These are phyloP conservation scores for Apiotrichum sp. DNA, from an alignment of 1,284 basidiomycete genomes.

Conservation along the genomic window DNA sequence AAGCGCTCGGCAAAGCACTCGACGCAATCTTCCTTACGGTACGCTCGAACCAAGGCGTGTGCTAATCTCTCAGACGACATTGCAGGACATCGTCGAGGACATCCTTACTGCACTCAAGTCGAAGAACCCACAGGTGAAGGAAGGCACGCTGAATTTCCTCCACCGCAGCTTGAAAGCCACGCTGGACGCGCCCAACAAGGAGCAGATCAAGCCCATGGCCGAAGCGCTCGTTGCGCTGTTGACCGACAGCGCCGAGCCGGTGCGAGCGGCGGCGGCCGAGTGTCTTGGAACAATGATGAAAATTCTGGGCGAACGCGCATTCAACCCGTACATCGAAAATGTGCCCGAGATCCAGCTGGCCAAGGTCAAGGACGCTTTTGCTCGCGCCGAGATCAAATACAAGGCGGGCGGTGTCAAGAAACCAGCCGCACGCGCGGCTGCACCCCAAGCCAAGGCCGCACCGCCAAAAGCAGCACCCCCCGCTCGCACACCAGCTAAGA, in stretches of 20 bases:
- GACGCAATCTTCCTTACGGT: conserved; percentile 87
- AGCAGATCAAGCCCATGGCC: conserved; percentile 77
- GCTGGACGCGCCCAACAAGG: conserved; percentile 58
- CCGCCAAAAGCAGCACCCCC: conserved; percentile 23
- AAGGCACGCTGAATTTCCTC: conserved; percentile 85
- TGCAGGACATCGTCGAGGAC: conserved; percentile 80
- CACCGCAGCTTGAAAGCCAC: conserved; percentile 67
- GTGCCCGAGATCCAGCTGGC: conserved; percentile 83
- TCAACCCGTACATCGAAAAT: conserved; percentile 80
- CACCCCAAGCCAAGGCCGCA: conserved; percentile 49
- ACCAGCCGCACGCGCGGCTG: conserved; percentile 49
- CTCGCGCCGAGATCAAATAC: conserved; percentile 78
- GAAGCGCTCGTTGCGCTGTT: conserved; percentile 71
- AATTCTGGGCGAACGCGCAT: conserved; percentile 88
- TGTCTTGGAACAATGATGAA: conserved; percentile 91
- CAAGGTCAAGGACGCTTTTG: conserved; percentile 92
- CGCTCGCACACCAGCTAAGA: conserved; percentile 43
- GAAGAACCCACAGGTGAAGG: conserved; percentile 97
- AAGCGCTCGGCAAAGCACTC: conserved; percentile 77
- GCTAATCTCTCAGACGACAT: conserved; percentile 56
- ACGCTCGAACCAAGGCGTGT: conserved; percentile 34
- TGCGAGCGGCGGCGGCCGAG: conserved; percentile 80
- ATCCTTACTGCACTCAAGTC: conserved; percentile 69
- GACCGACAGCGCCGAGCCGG: conserved; percentile 84
- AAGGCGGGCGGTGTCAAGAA: conserved; percentile 59